Conservation (phyloP, 495 filamentous ascomycete genomes). For the Thozetella sp. region DNA sequence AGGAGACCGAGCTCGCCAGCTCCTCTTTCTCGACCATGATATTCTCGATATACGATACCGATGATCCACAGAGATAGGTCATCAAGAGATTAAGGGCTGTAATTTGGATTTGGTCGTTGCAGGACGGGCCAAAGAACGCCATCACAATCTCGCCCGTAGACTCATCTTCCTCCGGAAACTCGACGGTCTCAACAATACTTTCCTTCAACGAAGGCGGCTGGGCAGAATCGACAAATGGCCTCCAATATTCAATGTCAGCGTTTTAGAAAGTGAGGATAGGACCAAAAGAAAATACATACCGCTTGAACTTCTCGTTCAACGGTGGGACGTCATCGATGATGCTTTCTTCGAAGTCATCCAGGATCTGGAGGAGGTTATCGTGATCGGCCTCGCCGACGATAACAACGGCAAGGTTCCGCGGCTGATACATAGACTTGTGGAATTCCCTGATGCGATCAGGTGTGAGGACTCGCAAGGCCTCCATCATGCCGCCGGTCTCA, state of each 20-base stretch:
- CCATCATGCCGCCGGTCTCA: slow-evolving; percentile 97
- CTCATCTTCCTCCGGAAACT: slow-evolving; percentile 97
- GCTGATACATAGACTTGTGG: slow-evolving; percentile 97
- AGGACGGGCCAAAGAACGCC: slow-evolving; percentile 82
- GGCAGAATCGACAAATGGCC: slow-evolving; percentile 88
- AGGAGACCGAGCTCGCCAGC: slow-evolving; percentile 80
- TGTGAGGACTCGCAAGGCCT: slow-evolving; percentile 80
- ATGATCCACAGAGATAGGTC: slow-evolving; percentile 87
- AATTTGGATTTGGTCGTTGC: slow-evolving; percentile 60
- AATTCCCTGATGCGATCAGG: slow-evolving; percentile 89
- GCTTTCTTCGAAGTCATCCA: slow-evolving; percentile 87
- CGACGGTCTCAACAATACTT: slow-evolving; percentile 72
- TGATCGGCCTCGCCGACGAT: slow-evolving; percentile 91
- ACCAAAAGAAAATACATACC: slow-evolving; percentile 27
- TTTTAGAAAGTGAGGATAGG: not conserved
- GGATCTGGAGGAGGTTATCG: slow-evolving; percentile 70
- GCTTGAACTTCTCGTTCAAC: slow-evolving; percentile 72
- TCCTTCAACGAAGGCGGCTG: slow-evolving; percentile 70
- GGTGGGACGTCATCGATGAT: slow-evolving; percentile 81
- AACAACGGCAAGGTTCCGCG: slow-evolving; percentile 89
- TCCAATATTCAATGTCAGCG: slow-evolving; percentile 12
- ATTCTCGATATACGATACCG: slow-evolving; percentile 89
- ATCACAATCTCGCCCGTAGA: slow-evolving; percentile 84
- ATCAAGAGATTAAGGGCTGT: slow-evolving; percentile 77
- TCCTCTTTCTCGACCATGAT: slow-evolving; percentile 92